Base-by-base conservation (phyloP, 371 early-diverging fungal genomes). In the Rhizopus sp. region DNA sequence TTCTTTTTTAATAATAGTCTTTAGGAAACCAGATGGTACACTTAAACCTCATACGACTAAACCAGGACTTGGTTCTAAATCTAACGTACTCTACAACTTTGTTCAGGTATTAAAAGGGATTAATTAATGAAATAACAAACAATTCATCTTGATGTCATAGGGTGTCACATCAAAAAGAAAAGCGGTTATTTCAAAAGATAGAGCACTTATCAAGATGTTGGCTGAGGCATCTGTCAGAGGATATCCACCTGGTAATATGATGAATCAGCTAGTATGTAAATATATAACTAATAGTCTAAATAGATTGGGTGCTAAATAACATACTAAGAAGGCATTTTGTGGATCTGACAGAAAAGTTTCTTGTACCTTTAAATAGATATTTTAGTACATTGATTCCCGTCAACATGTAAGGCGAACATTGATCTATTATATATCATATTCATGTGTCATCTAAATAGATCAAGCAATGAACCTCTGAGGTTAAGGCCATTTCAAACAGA, bases 291-390 rank as follows among this genome's bases (percentile, higher is more conserved):
- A 32, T 42, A 7, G 3, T 45, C 46, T 39, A 62, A 53, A 63
- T 60, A 70, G 83, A 78, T 38, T 87, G 89, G 80, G 64, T 87
- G 33, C 70, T 96, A 37, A 92, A 96, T 73, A 96, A 98, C 69
- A 87, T 88, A 58, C 72, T 98, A 40, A 81, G 97, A 38, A 78
- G 94, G 50, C 90, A 98, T 68, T 97, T 97, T 83, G 83, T 90
- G 7, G 95, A 94, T 45, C 72, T 98, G 37, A 94, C 97, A 1
- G 95, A 93, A 55, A 84, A 90, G 69, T 96, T 98, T 66, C 68
- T 98, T 60, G 93, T 88, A 16, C 98, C 98, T n/a, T 73, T 98
- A 41, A 92, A 95, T 68, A 85, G 94, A 38, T 93, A 96, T 69
- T 95, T 95, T 72, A 87, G 91, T 53, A 90, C 93, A 4, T 68